Conservation (phyloP, 2,329 filamentous ascomycete genomes). For the Calonectria pseudoturangicola region DNA sequence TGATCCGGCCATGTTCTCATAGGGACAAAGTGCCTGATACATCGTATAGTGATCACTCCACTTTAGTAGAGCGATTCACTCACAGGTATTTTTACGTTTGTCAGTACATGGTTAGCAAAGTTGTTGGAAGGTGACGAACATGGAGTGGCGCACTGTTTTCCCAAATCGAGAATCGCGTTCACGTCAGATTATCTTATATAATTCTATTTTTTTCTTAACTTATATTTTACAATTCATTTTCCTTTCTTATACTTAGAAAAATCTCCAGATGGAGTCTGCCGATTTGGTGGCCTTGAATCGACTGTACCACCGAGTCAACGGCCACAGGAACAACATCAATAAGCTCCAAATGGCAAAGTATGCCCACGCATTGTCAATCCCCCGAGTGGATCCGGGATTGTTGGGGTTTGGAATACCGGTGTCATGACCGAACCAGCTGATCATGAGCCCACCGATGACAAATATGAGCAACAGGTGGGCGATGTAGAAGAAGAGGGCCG, state of each 20-base stretch:
- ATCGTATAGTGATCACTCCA: no score
- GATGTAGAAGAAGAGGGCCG: conserved; percentile 68
- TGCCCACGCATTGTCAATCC: conserved; percentile 61
- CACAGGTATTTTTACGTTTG: no score
- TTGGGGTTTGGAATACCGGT: conserved; percentile 53
- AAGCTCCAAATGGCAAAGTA: conserved; percentile 62
- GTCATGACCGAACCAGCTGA: conserved; percentile 60
- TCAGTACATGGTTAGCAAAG: no score
- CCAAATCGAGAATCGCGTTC: neutral
- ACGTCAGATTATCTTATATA: neutral
- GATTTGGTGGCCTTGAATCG: conserved; percentile 64
- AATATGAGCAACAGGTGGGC: conserved; percentile 62
- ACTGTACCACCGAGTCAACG: conserved; percentile 64
- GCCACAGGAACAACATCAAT: conserved; percentile 63
- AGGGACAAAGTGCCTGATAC: no score
- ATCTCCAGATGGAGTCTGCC: conserved; percentile 67
- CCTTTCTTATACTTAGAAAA: conserved; percentile 59
- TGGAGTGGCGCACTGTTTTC: no score
- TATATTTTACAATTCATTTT: neutral
- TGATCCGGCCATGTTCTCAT: no score
- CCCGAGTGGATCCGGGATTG: conserved; percentile 52
- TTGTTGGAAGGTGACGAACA: no score
- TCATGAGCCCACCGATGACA: conserved; percentile 49
- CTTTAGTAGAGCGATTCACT: no score
- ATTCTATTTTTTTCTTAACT: neutral